Conservation (phyloP, 2,329 filamentous ascomycete species). For the Alternaria brassicicola region DNA sequence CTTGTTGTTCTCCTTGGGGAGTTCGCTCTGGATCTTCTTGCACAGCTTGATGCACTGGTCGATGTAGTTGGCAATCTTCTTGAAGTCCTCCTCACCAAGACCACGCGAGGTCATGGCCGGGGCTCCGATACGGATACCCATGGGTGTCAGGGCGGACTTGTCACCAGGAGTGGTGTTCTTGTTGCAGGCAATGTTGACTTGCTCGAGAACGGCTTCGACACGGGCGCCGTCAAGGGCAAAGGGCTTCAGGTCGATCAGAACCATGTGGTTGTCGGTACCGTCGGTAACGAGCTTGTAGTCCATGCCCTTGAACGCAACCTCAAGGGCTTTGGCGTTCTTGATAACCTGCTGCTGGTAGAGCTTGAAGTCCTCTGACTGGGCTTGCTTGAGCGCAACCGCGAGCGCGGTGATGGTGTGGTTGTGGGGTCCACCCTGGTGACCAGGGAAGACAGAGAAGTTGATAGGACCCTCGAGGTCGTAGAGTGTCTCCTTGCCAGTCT, state of each 20-base stretch:
- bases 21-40: constrained; percentile 80
- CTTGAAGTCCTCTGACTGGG: constrained; percentile 86
- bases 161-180: constrained; percentile 99
- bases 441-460: constrained; percentile 96
- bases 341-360: constrained; percentile 91
- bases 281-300: constrained; percentile 90
- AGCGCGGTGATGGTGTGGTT: constrained; percentile 99
- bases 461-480: constrained; percentile 94
- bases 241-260: constrained; percentile 88
- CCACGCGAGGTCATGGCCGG: constrained; percentile 97
- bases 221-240: constrained; percentile 86
- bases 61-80: constrained; percentile 80
- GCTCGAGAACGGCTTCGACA: constrained; percentile 87
- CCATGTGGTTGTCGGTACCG: constrained; percentile 96
- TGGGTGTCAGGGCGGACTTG: constrained; percentile 89
- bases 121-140: constrained; percentile 90
- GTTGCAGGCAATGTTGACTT: constrained; percentile 96
- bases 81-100: constrained; percentile 88
- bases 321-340: constrained; percentile 87
- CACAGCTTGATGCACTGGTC: constrained; percentile 86
- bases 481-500: constrained; percentile 82
- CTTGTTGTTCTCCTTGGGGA: constrained; percentile 98
- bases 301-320: constrained; percentile 67
- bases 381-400: constrained; percentile 92
- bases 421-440: constrained; percentile 96